Evolutionary conservation across 2,329 filamentous ascomycete species (phyloP).

Genomic region (Aspergillus melleus): DNA sequence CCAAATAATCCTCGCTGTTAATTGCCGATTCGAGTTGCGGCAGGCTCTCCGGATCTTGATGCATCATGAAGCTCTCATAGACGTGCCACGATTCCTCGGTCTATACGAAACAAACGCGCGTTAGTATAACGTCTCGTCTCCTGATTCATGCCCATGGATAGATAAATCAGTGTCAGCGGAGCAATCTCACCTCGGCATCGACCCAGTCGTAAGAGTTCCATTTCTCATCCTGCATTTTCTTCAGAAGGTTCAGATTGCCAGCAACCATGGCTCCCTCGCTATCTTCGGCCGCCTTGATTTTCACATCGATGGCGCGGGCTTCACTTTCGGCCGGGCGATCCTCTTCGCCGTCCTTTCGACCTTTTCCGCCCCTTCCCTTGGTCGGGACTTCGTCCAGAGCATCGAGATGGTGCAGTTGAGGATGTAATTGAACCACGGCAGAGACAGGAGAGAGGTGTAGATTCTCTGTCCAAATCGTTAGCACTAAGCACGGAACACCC

Average conservation of each 20-base stretch:
- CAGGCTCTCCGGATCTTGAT: slow-evolving; percentile 44
- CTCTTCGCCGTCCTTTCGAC: slow-evolving; percentile 45
- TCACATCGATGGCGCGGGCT: slow-evolving; percentile 80
- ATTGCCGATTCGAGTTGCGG: slow-evolving; percentile 56
- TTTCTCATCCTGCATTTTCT: slow-evolving; percentile 74
- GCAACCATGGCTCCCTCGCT: slow-evolving; percentile 63
- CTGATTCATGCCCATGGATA: neutral
- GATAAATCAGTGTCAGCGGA: neutral
- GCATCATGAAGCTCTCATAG: slow-evolving; percentile 72
- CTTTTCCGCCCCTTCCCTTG: slow-evolving; percentile 34
- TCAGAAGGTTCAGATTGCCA: slow-evolving; percentile 75
- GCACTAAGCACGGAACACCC: neutral
- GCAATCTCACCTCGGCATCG: slow-evolving; percentile 64
- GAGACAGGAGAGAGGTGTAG: slow-evolving; percentile 83
- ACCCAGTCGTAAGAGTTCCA: slow-evolving; percentile 80
- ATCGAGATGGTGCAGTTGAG: slow-evolving; percentile 91
- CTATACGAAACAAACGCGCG: slow-evolving; percentile 26
- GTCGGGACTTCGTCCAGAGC: slow-evolving; percentile 67
- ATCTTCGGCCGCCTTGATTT: slow-evolving; percentile 73
- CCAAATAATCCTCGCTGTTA: slow-evolving; percentile 60
- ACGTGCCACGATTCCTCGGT: slow-evolving; percentile 70
- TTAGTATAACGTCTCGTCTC: slow-evolving; percentile 11
- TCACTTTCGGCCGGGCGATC: slow-evolving; percentile 50
- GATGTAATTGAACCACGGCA: slow-evolving; percentile 82
- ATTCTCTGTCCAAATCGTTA: slow-evolving; percentile 57